phyloP scores from a whole-genome alignment of 352 stramenopile genomes.

The Phytopythium ostracodes region DNA sequence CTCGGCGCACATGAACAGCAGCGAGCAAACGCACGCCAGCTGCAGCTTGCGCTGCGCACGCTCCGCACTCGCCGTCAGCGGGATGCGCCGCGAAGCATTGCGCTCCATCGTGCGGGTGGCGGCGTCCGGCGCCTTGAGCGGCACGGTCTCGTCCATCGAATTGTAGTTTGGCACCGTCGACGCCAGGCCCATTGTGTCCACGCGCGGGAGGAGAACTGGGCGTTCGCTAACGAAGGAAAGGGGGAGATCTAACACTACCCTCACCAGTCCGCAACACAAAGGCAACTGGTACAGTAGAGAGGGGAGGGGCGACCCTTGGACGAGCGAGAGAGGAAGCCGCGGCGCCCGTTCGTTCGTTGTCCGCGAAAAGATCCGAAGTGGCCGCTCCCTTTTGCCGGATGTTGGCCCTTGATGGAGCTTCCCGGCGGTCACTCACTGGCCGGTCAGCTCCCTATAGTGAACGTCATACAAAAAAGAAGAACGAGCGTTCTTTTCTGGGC shows the following conservation, averaged over 20 bases:
- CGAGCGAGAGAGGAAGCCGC: background rate
- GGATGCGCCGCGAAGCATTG: constrained; percentile 41
- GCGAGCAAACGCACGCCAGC: constrained; percentile 68
- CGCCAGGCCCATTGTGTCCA: constrained; percentile 2
- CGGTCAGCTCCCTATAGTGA: background rate
- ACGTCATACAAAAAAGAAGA: background rate
- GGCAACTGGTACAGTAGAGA: background rate
- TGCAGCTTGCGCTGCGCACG: constrained; percentile 66
- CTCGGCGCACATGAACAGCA: constrained; percentile 95
- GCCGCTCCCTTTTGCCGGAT: background rate
- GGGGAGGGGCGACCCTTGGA: background rate
- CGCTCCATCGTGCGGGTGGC: constrained; percentile 9
- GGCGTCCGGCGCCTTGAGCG: constrained; percentile 30
- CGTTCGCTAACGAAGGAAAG: background rate
- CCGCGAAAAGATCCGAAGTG: constrained; percentile 5
- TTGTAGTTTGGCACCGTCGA: constrained; percentile 35
- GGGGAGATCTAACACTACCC: background rate
- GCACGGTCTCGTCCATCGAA: constrained; percentile 48
- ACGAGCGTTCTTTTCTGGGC: background rate
- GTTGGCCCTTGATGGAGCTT: background rate
- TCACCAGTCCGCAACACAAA: background rate
- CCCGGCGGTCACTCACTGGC: background rate
- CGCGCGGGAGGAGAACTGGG: too few relatives aligned
- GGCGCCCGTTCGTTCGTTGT: background rate
- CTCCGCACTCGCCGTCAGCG: constrained; percentile 42